Percentiles rank a stretch among this genome's conserved stretches.
Evolutionary conservation across 495 filamentous ascomycete genomes (phyloP).

Genomic region (Podospora anserina): DNA sequence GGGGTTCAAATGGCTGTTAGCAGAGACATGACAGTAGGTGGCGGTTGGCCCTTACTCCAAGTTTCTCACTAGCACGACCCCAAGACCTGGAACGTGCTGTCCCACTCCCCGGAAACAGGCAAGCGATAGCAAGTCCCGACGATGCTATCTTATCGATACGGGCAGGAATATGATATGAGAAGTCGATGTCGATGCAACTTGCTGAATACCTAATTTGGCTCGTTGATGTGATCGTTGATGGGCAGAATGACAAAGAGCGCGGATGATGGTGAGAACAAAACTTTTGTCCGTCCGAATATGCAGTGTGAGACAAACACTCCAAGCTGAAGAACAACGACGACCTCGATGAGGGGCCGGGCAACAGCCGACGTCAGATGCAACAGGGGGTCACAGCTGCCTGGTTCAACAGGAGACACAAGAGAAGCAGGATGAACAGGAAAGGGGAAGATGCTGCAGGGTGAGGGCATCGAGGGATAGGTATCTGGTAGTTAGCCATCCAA

Average conservation of each 20-base stretch:
- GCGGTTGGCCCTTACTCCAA: background rate
- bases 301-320: background rate
- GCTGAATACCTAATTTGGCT: background rate
- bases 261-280: background rate
- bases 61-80: background rate
- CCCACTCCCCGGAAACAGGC: conserved; percentile 1
- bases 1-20: background rate
- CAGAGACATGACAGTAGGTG: background rate
- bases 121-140: background rate
- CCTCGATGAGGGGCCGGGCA: background rate
- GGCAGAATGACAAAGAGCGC: background rate
- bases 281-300: background rate
- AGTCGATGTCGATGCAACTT: background rate
- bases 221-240: background rate
- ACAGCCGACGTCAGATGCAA: conserved; percentile 28
- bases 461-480: background rate
- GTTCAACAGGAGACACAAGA: background rate
- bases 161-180: background rate
- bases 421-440: background rate
- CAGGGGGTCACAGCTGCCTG: conserved; percentile 8
- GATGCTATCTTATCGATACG: background rate
- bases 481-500: too few relatives aligned
- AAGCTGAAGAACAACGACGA: conserved; percentile 1
- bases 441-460: background rate
- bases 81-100: background rate